A percentile compares a stretch with the other conserved stretches of the same genome.
Conservation (phyloP, 2,329 filamentous ascomycete species). For the Cytospora paraplurivora region DNA sequence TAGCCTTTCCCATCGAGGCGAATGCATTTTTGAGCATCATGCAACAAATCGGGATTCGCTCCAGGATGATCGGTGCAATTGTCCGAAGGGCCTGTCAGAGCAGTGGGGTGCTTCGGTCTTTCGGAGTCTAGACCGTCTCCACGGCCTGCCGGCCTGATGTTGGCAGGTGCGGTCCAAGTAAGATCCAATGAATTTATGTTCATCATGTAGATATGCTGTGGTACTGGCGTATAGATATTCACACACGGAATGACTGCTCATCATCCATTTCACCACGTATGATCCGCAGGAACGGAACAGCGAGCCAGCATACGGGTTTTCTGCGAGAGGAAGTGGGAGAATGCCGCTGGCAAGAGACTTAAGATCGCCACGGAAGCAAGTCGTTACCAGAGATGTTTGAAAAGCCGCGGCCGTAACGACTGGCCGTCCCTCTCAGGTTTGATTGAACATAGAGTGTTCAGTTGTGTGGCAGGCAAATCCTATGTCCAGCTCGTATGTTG, state of each 20-base stretch:
- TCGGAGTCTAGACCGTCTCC: not conserved
- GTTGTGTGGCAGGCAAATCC: not conserved
- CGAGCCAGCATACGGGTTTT: too few relatives aligned
- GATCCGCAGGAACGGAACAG: too few relatives aligned
- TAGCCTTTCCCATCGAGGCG: not conserved
- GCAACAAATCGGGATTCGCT: slow-evolving; percentile 1
- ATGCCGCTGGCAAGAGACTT: not conserved
- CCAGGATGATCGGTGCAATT: not conserved
- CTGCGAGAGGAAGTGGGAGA: not conserved
- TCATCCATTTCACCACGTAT: too few relatives aligned
- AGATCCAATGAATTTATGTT: too few relatives aligned
- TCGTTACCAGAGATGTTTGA: not conserved
- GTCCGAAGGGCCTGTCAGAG: not conserved
- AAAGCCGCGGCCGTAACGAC: not conserved
- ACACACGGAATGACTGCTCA: too few relatives aligned
- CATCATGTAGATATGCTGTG: too few relatives aligned
- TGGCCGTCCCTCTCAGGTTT: not conserved
- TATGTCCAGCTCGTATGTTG: not conserved
- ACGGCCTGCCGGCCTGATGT: not conserved
- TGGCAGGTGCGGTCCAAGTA: not conserved
- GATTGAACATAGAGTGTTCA: not conserved
- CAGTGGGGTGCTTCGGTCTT: not conserved
- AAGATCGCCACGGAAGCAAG: not conserved
- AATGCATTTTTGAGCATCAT: not conserved
- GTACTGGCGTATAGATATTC: too few relatives aligned